Conservation (phyloP, 345 rosid genomes). For the Populus alba region DNA sequence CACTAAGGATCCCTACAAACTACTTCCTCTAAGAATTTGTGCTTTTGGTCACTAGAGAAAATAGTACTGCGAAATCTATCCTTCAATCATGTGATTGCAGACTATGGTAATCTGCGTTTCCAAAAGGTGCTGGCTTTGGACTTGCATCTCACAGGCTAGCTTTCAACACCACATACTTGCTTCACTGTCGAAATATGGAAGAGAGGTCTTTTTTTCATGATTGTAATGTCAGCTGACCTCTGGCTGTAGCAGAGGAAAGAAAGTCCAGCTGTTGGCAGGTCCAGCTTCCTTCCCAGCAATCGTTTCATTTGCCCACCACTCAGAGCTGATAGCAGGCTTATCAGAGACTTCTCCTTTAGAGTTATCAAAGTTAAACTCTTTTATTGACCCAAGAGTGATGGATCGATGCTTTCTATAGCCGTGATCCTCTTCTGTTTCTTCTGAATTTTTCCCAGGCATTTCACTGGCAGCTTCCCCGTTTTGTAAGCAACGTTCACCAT, state of each 20-base stretch:
- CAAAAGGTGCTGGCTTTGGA: slow-evolving; percentile 16
- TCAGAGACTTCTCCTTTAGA: slow-evolving; percentile 47
- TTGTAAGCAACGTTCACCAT: slow-evolving; percentile 18
- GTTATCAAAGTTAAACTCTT: slow-evolving; percentile 85
- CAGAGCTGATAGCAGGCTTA: slow-evolving; percentile 48
- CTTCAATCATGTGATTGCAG: slow-evolving; percentile 11
- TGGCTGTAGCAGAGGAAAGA: slow-evolving; percentile 82
- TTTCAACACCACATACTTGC: slow-evolving; percentile 12
- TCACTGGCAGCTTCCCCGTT: slow-evolving; percentile 29
- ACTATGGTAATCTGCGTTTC: slow-evolving; percentile 11
- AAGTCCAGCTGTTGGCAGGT: slow-evolving; percentile 66
- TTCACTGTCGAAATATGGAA: background rate
- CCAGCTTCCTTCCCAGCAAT: slow-evolving; percentile 61
- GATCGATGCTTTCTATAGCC: slow-evolving; percentile 52
- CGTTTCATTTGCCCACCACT: slow-evolving; percentile 91
- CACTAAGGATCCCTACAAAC: slow-evolving; percentile 28
- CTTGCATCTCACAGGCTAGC: slow-evolving; percentile 20
- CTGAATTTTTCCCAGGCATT: slow-evolving; percentile 29
- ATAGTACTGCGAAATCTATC: slow-evolving; percentile 1
- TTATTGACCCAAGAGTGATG: slow-evolving; percentile 64
- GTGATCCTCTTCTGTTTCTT: slow-evolving; percentile 49
- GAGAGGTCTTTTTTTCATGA: background rate
- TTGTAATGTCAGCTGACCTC: slow-evolving; percentile 50
- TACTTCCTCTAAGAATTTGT: slow-evolving; percentile 12
- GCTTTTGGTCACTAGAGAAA: slow-evolving; percentile 15